Percentiles rank a stretch among this genome's conserved stretches.
Conservation (phyloP, 2,329 filamentous ascomycete species). For the Sclerotinia glacialis region DNA sequence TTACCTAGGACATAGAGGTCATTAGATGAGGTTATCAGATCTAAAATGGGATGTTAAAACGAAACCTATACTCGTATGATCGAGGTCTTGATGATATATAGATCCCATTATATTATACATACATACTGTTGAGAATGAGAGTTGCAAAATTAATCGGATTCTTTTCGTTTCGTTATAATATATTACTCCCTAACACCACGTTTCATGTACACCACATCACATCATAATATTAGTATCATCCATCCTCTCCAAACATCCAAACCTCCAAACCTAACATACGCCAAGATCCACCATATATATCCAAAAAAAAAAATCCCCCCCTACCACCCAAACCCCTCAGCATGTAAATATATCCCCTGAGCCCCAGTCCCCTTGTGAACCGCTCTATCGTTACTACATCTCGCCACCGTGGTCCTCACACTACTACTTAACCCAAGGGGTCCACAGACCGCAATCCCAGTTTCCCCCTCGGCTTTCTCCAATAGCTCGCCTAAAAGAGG, state of each 20-base stretch:
- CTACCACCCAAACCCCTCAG: slow-evolving; percentile 58
- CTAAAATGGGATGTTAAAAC: too few species aligned
- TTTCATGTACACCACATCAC: neutral
- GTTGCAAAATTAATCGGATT: neutral
- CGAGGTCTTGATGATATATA: too few species aligned
- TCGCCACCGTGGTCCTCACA: slow-evolving; percentile 54
- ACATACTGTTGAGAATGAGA: too few species aligned
- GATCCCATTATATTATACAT: too few species aligned
- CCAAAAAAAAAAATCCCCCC: too few species aligned
- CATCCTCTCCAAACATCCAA: neutral
- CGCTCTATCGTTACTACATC: slow-evolving; percentile 57
- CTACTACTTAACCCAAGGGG: slow-evolving; percentile 53
- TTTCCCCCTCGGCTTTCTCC: slow-evolving; percentile 58
- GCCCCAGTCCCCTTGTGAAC: slow-evolving; percentile 64
- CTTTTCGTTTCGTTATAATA: neutral
- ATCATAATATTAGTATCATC: slow-evolving; percentile 1
- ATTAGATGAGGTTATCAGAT: too few species aligned
- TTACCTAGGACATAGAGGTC: too few species aligned
- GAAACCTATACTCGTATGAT: too few species aligned
- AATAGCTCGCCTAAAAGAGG: slow-evolving; percentile 52
- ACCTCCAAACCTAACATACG: neutral
- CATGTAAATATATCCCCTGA: slow-evolving; percentile 59
- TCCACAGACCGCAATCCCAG: slow-evolving; percentile 60
- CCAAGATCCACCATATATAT: neutral
- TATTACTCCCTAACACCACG: neutral